These are phyloP conservation scores for Tricholoma sp. DNA, from an alignment of 768 basidiomycete genomes.

Conservation along the genomic window DNA sequence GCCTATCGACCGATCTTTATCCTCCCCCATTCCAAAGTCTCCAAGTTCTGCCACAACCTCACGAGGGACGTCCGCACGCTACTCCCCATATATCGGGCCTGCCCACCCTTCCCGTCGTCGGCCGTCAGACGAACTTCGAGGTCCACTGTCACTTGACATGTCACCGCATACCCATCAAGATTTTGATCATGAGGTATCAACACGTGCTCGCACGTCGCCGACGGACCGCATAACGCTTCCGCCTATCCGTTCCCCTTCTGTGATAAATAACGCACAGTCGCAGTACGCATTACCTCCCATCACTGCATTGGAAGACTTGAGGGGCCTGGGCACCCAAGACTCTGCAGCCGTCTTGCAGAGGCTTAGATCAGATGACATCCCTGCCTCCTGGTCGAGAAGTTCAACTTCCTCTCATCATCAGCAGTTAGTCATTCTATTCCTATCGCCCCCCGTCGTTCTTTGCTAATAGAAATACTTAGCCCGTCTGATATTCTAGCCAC, in stretches of 20 bases:
- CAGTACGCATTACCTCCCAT: slow-evolving; percentile 63
- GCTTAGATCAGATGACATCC: slow-evolving; percentile 51
- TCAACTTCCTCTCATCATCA: slow-evolving; percentile 36
- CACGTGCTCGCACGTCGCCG: neutral
- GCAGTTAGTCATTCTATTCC: slow-evolving; percentile 9
- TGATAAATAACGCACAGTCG: slow-evolving; percentile 24
- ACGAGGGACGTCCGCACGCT: slow-evolving; percentile 14
- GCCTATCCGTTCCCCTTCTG: slow-evolving; percentile 32
- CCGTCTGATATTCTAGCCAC: slow-evolving; percentile 1
- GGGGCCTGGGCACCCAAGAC: slow-evolving; percentile 47
- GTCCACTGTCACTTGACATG: slow-evolving; percentile 28
- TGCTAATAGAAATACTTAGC: neutral
- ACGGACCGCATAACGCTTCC: slow-evolving; percentile 35
- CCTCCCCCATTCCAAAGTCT: slow-evolving; percentile 3
- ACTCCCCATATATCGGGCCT: slow-evolving; percentile 22
- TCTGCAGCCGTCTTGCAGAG: slow-evolving; percentile 64
- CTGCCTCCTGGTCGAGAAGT: slow-evolving; percentile 32
- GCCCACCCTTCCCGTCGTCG: slow-evolving; percentile 23
- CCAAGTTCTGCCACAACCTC: slow-evolving; percentile 8
- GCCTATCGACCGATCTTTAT: slow-evolving; percentile 1
- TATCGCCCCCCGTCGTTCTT: neutral
- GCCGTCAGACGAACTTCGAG: slow-evolving; percentile 13
- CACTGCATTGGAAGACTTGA: slow-evolving; percentile 59
- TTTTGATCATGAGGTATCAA: neutral
- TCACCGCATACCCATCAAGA: slow-evolving; percentile 23